phyloP scores from a whole-genome alignment of 148 eudicot genomes.

The Salicornia ramosissima region DNA sequence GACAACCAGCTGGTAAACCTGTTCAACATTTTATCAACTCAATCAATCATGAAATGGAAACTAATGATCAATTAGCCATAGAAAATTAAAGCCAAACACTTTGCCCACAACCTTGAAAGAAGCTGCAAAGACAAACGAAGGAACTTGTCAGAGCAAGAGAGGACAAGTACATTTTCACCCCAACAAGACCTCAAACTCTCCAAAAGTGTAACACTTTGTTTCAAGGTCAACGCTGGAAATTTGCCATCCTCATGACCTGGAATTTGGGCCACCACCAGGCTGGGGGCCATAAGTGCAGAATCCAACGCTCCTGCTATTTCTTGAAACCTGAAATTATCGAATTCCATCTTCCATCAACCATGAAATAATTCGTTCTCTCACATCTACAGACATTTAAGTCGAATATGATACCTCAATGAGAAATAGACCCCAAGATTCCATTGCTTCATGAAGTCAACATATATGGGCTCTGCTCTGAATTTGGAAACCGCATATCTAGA shows the following conservation, averaged over 20 bases:
- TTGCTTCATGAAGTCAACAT: conserved; percentile 84
- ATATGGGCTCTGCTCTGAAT: conserved; percentile 78
- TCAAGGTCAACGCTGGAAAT: conserved; percentile 45
- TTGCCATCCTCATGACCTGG: conserved; percentile 34
- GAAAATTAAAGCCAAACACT: neutral
- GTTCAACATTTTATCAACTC: conserved; percentile 12
- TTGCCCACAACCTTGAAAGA: conserved; percentile 57
- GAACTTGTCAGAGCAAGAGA: conserved; percentile 85
- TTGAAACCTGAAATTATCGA: conserved; percentile 62
- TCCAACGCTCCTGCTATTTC: conserved; percentile 96
- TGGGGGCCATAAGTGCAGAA: conserved; percentile 59
- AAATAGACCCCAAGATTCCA: conserved; percentile 98
- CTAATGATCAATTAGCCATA: neutral
- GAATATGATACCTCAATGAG: conserved; percentile 67
- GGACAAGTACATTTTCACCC: conserved; percentile 81
- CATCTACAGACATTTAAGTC: neutral
- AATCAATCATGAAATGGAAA: conserved; percentile 6
- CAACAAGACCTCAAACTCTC: conserved; percentile 89
- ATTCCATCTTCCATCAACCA: conserved; percentile 12
- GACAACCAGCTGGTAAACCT: conserved; percentile 94
- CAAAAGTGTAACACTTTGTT: conserved; percentile 70
- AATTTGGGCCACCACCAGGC: conserved; percentile 41
- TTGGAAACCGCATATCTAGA: conserved; percentile 70
- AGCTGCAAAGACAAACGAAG: conserved; percentile 90
- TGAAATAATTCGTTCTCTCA: neutral